phyloP scores from a whole-genome alignment of 805 yeast species.

The Candida cerambycidarum region DNA sequence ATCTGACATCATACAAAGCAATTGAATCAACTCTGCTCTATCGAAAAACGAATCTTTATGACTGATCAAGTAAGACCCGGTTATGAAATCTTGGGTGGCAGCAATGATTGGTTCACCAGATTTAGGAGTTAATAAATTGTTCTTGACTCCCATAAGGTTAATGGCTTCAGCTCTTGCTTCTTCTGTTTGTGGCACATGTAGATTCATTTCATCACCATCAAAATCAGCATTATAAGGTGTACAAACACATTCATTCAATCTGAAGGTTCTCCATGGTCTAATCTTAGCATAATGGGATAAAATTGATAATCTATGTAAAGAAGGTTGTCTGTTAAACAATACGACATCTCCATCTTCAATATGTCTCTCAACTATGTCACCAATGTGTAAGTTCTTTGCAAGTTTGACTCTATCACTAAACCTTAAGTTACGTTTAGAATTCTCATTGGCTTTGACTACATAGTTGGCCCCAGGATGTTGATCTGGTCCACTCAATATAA shows the following conservation, averaged over 20 bases:
- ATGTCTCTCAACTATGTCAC: slow-evolving; percentile 96
- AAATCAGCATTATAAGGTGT: slow-evolving; percentile 99
- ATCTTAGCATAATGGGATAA: slow-evolving; percentile 94
- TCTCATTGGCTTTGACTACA: slow-evolving; percentile 76
- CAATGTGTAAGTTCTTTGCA: slow-evolving; percentile 74
- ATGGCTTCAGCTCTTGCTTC: slow-evolving; percentile 99
- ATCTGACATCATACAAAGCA: slow-evolving; percentile 94
- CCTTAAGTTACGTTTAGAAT: slow-evolving; percentile 80
- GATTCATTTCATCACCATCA: slow-evolving; percentile 99
- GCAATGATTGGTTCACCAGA: slow-evolving; percentile 99
- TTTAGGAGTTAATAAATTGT: slow-evolving; percentile 90
- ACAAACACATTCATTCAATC: slow-evolving; percentile 97
- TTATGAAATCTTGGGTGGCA: slow-evolving; percentile 98
- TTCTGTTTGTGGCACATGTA: slow-evolving; percentile 98
- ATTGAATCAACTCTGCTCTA: slow-evolving; percentile 77
- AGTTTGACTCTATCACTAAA: slow-evolving; percentile 81
- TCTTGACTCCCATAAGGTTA: slow-evolving; percentile 95
- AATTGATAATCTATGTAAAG: slow-evolving; percentile 91
- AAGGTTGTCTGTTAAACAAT: slow-evolving; percentile 95
- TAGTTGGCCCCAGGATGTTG: slow-evolving; percentile 97
- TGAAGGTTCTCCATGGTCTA: slow-evolving; percentile 96
- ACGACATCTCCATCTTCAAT: slow-evolving; percentile 97
- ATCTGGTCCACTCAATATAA: slow-evolving; percentile 82
- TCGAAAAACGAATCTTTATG: slow-evolving; percentile 93
- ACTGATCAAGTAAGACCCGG: slow-evolving; percentile 91